These are phyloP conservation scores for Yamadazyma ubonensis DNA, from an alignment of 805 yeast species.

Conservation along the genomic window DNA sequence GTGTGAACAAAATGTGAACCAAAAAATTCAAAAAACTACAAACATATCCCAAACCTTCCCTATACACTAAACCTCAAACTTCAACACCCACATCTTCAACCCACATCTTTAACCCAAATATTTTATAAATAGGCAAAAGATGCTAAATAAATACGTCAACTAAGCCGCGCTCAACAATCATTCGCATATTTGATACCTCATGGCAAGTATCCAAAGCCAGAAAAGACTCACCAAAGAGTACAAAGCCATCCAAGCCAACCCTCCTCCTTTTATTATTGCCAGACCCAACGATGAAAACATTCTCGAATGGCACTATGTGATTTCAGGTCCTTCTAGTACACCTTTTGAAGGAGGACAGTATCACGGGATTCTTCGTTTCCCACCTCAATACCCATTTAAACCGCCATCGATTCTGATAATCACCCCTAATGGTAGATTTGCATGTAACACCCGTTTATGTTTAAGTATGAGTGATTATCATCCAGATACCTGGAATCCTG, in stretches of 20 bases:
- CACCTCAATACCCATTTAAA: constrained; percentile 83
- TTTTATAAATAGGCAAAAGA: no score
- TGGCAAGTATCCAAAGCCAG: constrained; percentile 44
- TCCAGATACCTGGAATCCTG: constrained; percentile 95
- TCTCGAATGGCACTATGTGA: constrained; percentile 89
- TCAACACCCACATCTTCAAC: no score
- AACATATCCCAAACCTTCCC: no score
- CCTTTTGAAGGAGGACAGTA: constrained; percentile 86
- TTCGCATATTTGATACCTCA: constrained; percentile 13
- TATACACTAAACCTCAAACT: no score
- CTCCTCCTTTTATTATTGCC: constrained; percentile 83
- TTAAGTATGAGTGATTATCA: constrained; percentile 93
- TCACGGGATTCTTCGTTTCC: constrained; percentile 84
- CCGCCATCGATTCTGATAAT: constrained; percentile 89
- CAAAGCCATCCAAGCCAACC: constrained; percentile 69
- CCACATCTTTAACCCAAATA: no score
- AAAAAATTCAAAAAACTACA: no score
- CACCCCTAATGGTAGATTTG: constrained; percentile 88
- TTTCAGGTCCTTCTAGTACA: constrained; percentile 89
- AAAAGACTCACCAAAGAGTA: constrained; percentile 73
- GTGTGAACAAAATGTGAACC: no score
- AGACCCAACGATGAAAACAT: constrained; percentile 86
- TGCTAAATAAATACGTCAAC: background rate
- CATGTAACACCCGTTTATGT: constrained; percentile 78
- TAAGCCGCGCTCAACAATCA: background rate